Evolutionary conservation across 495 filamentous ascomycete species (phyloP), one percentile per base, ranked within the genome.

Genomic region (Aspergillus sclerotioniger): DNA sequence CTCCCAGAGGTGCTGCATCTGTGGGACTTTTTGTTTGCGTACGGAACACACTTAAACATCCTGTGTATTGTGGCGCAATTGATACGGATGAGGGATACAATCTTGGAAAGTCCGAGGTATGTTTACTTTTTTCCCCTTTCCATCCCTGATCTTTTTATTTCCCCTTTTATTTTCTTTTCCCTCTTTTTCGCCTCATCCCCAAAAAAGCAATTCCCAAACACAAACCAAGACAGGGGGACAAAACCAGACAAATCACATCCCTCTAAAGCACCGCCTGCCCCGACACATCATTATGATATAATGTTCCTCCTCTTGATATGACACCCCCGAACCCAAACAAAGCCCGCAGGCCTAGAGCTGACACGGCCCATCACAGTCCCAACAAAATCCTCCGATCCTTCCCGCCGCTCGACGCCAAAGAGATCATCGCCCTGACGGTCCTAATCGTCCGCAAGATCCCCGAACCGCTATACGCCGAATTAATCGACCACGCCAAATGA

Each of bases 1-100:
- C 71, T 99, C 35, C 94, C 92, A 0, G 93, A 99, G 67, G 94
- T 99, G 6, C 75, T 98, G 35, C 84, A 88, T 53, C 80, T 98
- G n/a, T 99, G 94, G 94, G 94, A 99, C 70, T 99, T 99, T 63
- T 77, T 98, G 12, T 91, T 99, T 67, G 92, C 94, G 0, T 99
- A 96, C 64, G 94, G 94, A 0, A 82, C 90, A 33, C 95, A 98
- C 72, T 67, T 98, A 47, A 99, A 99, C 63, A 90, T 99, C 50
- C 68, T 99, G 9, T 98, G 95, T 66, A 96, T 99, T 61, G 95
- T 98, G 21, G 91, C 92, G n/a, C 94, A 99, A 72, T 76, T 99
- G 49, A 83, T 96, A 41, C 82, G 94, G 59, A 90, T 96, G 73
- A 79, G 92, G 51, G 91, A 95, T 52, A 84, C 86, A 46, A 84